phyloP scores from a whole-genome alignment of 2,329 filamentous ascomycete species.

The Onygenales sp. region DNA sequence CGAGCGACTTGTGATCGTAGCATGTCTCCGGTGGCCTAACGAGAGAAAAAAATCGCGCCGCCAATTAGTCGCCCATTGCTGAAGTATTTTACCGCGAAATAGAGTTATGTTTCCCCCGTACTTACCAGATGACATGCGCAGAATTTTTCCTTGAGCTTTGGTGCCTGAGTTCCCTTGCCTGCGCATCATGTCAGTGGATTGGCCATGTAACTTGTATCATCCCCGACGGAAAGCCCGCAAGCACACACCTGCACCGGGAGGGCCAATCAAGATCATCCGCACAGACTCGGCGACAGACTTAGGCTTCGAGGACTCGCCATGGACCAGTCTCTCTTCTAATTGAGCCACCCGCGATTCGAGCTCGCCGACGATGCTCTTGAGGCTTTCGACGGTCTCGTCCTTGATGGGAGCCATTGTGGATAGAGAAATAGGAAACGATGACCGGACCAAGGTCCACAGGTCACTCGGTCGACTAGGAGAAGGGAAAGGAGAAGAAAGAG shows the following conservation, averaged over 20 bases:
- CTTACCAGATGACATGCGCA: conserved; percentile 92
- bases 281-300: conserved; percentile 54
- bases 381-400: conserved; percentile 67
- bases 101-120: conserved; percentile 5
- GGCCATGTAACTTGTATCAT: not conserved
- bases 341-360: conserved; percentile 80
- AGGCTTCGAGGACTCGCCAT: conserved; percentile 40
- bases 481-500: conserved; percentile 12
- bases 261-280: conserved; percentile 96
- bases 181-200: conserved; percentile 15
- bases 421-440: conserved; percentile 13
- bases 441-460: conserved; percentile 11
- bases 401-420: conserved; percentile 76
- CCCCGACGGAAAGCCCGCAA: not conserved
- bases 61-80: conserved; percentile 3
- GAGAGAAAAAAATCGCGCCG: conserved; percentile 8
- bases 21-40: conserved; percentile 95
- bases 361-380: conserved; percentile 73
- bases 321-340: conserved; percentile 63
- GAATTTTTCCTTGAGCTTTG: conserved; percentile 96
- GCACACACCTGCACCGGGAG: conserved; percentile 82
- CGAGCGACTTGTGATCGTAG: conserved; percentile 95
- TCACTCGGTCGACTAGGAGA: conserved; percentile 10
- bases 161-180: conserved; percentile 99
- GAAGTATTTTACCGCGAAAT: not conserved